Base-by-base conservation (phyloP, 176 grass and related monocot genomes). In the Eleusine coracana region DNA sequence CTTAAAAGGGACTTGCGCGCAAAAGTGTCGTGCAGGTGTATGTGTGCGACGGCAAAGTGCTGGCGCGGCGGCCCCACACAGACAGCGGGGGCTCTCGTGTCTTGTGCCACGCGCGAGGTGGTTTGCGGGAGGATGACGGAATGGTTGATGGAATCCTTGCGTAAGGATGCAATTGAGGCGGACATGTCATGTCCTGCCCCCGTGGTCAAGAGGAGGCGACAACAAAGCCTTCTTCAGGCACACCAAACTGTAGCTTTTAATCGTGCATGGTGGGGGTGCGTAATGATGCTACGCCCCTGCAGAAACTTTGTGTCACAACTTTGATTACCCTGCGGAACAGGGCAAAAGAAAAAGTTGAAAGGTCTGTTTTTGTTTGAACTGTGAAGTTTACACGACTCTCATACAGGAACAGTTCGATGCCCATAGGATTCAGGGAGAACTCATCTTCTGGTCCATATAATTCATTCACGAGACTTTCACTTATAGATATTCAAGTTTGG, bases 141-240 rank as follows among this genome's bases (percentile, higher is more conserved):
- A 89, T 66, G 74, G 80, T 61, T 97, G 94, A 91, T 87, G 90
- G 36, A 73, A 91, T 85, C 83, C 76, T 91, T 97, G 87, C 86
- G 84, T 97, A 86, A 91, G 88, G 80, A 27, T 70, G 83, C 88
- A 91, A 91, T 79, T 52, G 21, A 71, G 51, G 20, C 20, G 3
- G 64, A 21, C 69, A 36, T 63, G 64, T 5, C 66, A 68, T 13
- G 62, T 31, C 34, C 13, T 65, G 18, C 34, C 28, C 25, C 16
- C 68, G 84, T 76, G 88, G 49, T 71, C 31, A 82, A 86, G 46
- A 44, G 51, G 27, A 61, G 65, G 4, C 7, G 81, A 21, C 14
- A 82, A 50, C 42, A 18, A 85, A 70, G 85, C 75, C 64, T n/a
- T n/a, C 27, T 37, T 58, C 38, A 61, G 49, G 17, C 46, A 70